These are phyloP conservation scores for Arabidopsis lyrata DNA, from an alignment of 441 rosid genomes.

Conservation along the genomic window DNA sequence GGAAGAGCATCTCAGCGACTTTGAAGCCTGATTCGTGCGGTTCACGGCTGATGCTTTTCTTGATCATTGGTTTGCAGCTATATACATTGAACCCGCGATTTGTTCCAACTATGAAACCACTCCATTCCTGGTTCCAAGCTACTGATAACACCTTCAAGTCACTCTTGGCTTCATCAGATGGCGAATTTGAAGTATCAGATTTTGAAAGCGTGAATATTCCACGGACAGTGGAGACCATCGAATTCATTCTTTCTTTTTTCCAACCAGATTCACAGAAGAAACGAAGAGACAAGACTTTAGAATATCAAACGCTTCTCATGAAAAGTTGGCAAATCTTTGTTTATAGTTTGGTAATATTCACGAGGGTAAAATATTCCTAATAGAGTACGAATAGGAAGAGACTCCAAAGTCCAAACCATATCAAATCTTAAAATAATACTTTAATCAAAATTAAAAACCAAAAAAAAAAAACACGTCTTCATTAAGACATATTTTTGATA, in stretches of 20 bases:
- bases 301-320: constrained; percentile 3
- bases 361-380: not conserved
- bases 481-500: no score
- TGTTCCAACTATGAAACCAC: constrained; percentile 82
- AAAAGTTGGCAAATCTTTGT: not conserved
- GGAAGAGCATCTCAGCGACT: constrained; percentile 89
- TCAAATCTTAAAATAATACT: not conserved
- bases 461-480: not conserved
- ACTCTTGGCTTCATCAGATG: constrained; percentile 40
- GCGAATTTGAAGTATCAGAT: constrained; percentile 40
- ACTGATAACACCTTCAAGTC: constrained; percentile 58
- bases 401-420: not conserved
- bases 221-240: constrained; percentile 56
- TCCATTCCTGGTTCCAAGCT: constrained; percentile 83
- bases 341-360: not conserved
- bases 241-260: constrained; percentile 48
- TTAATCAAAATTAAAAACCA: not conserved
- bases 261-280: constrained; percentile 2
- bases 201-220: constrained; percentile 44
- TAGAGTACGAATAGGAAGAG: not conserved
- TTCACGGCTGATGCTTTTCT: constrained; percentile 66
- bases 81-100: constrained; percentile 71
- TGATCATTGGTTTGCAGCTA: constrained; percentile 64
- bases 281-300: not conserved
- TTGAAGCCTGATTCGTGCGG: constrained; percentile 65